Evolutionary conservation across 768 basidiomycete species (phyloP).

Genomic region (Tulasnella sp.): DNA sequence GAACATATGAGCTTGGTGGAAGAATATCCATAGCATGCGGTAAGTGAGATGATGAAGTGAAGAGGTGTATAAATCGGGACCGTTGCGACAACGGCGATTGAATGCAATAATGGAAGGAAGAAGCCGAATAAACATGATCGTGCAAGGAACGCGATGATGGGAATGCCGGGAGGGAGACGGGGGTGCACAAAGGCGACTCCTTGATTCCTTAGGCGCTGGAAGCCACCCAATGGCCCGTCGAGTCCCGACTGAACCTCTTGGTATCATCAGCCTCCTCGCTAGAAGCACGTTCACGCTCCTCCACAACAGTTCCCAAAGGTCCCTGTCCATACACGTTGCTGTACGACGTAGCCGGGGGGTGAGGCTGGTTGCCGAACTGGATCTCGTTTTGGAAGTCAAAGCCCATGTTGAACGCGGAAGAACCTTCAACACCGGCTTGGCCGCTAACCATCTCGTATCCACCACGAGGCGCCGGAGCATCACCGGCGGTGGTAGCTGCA

Average conservation of each 20-base stretch:
- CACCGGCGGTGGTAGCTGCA: neutral
- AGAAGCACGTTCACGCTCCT: conserved; percentile 15
- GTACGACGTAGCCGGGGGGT: conserved; percentile 2
- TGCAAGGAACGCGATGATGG: conserved; percentile 2
- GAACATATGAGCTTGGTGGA: neutral
- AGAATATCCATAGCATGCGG: conserved; percentile 2
- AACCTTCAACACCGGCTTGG: neutral
- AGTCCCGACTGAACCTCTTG: conserved; percentile 15
- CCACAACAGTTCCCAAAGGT: conserved; percentile 20
- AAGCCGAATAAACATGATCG: neutral
- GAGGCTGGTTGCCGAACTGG: neutral
- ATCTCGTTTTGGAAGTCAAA: conserved; percentile 12
- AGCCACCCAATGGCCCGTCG: conserved; percentile 15
- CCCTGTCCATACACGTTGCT: neutral
- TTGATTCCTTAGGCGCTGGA: conserved; percentile 15
- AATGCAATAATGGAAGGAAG: conserved; percentile 11
- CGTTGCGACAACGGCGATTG: neutral
- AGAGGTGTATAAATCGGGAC: neutral
- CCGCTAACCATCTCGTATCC: conserved; percentile 4
- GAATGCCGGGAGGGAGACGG: neutral
- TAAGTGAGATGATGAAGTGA: neutral
- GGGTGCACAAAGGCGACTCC: neutral
- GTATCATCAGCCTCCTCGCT: conserved; percentile 22
- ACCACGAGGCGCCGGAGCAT: neutral
- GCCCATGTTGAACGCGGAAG: conserved; percentile 6